These are phyloP conservation scores for Limnanthes douglasii DNA, from an alignment of 345 rosid species.

Conservation along the genomic window DNA sequence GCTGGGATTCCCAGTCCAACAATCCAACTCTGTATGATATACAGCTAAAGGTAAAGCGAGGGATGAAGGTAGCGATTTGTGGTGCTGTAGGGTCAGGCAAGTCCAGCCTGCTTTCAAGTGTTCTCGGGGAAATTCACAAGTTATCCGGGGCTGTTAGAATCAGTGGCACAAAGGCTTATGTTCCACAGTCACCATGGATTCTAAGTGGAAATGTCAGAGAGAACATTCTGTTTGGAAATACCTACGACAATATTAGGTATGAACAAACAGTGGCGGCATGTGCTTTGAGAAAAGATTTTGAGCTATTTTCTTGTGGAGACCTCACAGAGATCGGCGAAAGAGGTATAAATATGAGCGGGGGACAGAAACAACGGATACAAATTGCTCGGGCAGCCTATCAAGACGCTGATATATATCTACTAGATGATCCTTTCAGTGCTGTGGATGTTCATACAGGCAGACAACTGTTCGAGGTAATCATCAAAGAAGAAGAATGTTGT, in stretches of 20 bases:
- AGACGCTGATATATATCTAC: conserved; percentile 77
- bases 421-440: conserved; percentile 94
- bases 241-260: conserved; percentile 34
- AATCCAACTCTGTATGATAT: conserved; percentile 44
- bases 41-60: conserved; percentile 44
- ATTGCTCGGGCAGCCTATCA: conserved; percentile 90
- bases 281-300: conserved; percentile 67
- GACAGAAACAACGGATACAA: conserved; percentile 93
- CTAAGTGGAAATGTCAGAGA: conserved; percentile 70
- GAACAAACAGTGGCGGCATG: conserved; percentile 59
- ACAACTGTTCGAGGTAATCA: conserved; percentile 62
- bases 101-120: conserved; percentile 66
- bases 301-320: conserved; percentile 66
- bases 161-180: conserved; percentile 75
- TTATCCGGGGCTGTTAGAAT: conserved; percentile 49
- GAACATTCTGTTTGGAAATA: conserved; percentile 72
- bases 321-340: conserved; percentile 89
- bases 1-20: conserved; percentile 46
- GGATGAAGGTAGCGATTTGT: conserved; percentile 85
- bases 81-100: conserved; percentile 89
- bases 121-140: conserved; percentile 75
- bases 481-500: no score
- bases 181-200: conserved; percentile 90
- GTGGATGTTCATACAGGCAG: conserved; percentile 97
- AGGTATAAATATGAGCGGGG: conserved; percentile 97